phyloP scores from a whole-genome alignment of 345 rosid genomes.

The Camelina sativa region DNA sequence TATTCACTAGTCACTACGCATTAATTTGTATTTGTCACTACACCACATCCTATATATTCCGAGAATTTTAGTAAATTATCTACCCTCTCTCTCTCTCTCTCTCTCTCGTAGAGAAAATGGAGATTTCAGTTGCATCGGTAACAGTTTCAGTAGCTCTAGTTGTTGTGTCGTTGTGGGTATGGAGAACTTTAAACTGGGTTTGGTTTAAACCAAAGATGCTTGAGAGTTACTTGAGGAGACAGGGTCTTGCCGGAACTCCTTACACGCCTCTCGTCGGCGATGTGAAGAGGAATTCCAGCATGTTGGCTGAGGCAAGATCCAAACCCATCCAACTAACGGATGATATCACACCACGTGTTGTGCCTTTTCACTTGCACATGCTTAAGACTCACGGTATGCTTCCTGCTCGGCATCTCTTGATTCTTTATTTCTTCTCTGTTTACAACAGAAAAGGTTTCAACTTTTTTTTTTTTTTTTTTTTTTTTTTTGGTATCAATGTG shows the following conservation, averaged over 20 bases:
- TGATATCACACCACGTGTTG: constrained; percentile 34
- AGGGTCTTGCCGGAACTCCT: constrained; percentile 45
- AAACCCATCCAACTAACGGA: constrained; percentile 38
- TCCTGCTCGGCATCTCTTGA: background rate
- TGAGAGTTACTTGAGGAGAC: constrained; percentile 41
- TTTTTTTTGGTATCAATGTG: too few species aligned
- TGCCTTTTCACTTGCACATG: constrained; percentile 35
- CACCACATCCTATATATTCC: background rate
- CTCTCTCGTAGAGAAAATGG: background rate
- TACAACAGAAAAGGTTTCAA: background rate
- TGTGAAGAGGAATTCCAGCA: constrained; percentile 7
- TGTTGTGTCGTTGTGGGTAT: constrained; percentile 14
- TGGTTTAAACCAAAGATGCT: constrained; percentile 44
- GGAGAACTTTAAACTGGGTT: constrained; percentile 30
- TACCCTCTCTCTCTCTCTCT: background rate
- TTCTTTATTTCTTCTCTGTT: constrained; percentile 6
- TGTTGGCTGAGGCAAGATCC: constrained; percentile 42
- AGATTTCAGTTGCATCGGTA: background rate
- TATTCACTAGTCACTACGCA: background rate
- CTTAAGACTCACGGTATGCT: constrained; percentile 37
- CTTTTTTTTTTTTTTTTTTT: too few species aligned
- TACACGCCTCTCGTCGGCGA: constrained; percentile 46
- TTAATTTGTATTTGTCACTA: constrained; percentile 13
- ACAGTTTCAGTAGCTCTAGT: constrained; percentile 14
- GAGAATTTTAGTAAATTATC: background rate